Percentiles rank a stretch among this genome's conserved stretches.
Evolutionary conservation across 1,139 yeast genomes (phyloP).

Genomic region (Debaryomyces udenii): DNA sequence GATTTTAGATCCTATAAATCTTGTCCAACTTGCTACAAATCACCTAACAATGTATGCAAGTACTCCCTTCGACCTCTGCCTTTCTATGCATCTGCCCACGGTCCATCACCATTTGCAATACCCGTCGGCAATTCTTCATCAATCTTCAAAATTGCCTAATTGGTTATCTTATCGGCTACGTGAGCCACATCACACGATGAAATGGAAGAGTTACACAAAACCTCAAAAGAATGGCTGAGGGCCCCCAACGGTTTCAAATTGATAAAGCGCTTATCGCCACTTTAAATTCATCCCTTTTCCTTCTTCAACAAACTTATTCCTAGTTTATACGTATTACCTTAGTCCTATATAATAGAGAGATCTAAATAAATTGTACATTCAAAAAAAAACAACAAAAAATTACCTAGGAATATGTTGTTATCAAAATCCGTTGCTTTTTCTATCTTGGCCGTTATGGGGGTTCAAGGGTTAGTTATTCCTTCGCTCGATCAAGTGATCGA

Average conservation of each 20-base stretch:
- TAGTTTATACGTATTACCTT: no score
- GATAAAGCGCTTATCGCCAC: slow-evolving; percentile 9
- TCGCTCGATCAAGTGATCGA: slow-evolving; percentile 47
- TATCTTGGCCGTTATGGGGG: slow-evolving; percentile 60
- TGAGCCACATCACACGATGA: slow-evolving; percentile 7
- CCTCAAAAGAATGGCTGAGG: slow-evolving; percentile 6
- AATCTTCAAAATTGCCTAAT: not conserved
- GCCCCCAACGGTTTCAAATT: slow-evolving; percentile 8
- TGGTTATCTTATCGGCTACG: slow-evolving; percentile 5
- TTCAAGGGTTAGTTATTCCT: slow-evolving; percentile 70
- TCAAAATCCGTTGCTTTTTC: slow-evolving; percentile 53
- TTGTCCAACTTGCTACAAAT: no score
- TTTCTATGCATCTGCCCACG: no score
- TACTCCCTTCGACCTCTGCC: no score
- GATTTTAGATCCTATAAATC: no score
- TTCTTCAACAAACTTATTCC: no score
- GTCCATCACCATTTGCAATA: no score
- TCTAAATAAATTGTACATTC: slow-evolving; percentile 6
- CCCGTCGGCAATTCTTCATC: no score
- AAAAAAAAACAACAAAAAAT: slow-evolving; percentile 3
- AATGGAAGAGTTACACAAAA: slow-evolving; percentile 2
- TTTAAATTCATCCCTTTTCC: slow-evolving; percentile 2
- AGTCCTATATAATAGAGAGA: no score
- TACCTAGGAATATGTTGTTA: slow-evolving; percentile 39
- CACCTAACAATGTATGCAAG: no score